A percentile compares a stretch with the other conserved stretches of the same genome.
phyloP scores from a whole-genome alignment of 106 monocot genomes.

The Phalaenopsis aphrodite region DNA sequence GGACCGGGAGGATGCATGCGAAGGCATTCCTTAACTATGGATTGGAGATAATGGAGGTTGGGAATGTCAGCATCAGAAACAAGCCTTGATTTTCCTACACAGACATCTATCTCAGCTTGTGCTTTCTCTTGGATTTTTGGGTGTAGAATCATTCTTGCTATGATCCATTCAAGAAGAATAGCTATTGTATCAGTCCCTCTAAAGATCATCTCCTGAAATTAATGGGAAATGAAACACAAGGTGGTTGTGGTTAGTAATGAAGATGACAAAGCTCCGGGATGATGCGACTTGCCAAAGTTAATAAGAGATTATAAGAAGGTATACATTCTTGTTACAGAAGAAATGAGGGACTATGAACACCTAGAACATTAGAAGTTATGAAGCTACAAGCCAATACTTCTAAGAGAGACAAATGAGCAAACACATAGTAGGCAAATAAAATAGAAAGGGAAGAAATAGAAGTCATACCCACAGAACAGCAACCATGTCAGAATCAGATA shows the following conservation, averaged over 20 bases:
- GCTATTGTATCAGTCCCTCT: constrained; percentile 23
- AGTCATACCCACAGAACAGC: constrained; percentile 27
- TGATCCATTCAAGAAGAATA: constrained; percentile 19
- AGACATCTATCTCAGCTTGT: neutral
- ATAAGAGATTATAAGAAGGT: too few species aligned
- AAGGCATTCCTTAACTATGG: constrained; percentile 20
- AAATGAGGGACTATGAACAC: too few species aligned
- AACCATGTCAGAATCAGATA: constrained; percentile 31
- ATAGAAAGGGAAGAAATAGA: neutral
- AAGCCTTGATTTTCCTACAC: neutral
- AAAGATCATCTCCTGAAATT: constrained; percentile 21
- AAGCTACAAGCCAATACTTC: constrained; percentile 46
- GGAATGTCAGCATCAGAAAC: constrained; percentile 16
- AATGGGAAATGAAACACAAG: neutral
- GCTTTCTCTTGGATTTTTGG: constrained; percentile 15
- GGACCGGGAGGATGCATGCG: constrained; percentile 23
- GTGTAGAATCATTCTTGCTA: constrained; percentile 20
- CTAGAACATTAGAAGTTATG: neutral
- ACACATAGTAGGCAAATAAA: neutral
- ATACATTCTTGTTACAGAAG: too few species aligned
- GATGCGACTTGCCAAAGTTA: too few species aligned
- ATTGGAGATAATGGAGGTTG: constrained; percentile 8
- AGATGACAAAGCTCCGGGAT: too few species aligned
- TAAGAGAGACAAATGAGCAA: constrained; percentile 16
- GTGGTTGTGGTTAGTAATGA: too few species aligned